A percentile compares a stretch with the other conserved stretches of the same genome.
These are phyloP conservation scores for Xylaria sp. DNA, from an alignment of 2,329 filamentous ascomycete genomes.

Conservation along the genomic window DNA sequence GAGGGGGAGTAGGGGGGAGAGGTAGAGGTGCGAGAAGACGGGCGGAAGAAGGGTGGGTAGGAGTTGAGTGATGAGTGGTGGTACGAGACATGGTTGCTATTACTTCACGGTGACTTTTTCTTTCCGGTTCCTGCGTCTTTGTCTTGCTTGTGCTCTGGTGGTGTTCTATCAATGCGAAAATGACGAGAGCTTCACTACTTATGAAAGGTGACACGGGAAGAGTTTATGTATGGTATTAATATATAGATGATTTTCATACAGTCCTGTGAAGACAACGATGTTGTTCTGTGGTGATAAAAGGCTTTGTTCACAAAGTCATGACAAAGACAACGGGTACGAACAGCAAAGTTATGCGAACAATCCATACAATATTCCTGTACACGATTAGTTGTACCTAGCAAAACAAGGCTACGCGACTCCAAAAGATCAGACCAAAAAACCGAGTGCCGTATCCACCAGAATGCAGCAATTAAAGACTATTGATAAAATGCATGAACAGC, in stretches of 20 bases:
- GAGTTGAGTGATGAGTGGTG: too few species aligned
- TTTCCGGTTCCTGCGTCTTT: background rate
- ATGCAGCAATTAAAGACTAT: background rate
- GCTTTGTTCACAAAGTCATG: background rate
- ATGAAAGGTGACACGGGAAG: background rate
- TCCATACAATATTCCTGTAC: too few species aligned
- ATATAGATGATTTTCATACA: background rate
- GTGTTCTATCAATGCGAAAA: background rate
- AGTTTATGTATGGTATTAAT: background rate
- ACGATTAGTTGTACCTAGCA: background rate
- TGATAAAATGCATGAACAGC: background rate
- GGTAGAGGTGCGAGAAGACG: too few species aligned
- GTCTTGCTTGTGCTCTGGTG: too few species aligned
- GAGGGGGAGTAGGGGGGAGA: too few species aligned
- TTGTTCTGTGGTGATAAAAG: background rate
- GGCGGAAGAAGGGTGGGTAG: too few species aligned
- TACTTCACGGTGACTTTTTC: background rate
- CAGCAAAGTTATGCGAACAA: background rate
- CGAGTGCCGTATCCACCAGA: background rate
- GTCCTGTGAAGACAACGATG: background rate
- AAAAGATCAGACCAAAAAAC: background rate
- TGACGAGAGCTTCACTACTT: background rate
- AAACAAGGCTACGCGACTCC: background rate
- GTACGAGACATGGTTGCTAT: background rate
- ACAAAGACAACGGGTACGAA: background rate